A percentile compares a stretch with the other conserved stretches of the same genome.
Conservation (phyloP, 805 yeast genomes). For the Ogataea kodamae region DNA sequence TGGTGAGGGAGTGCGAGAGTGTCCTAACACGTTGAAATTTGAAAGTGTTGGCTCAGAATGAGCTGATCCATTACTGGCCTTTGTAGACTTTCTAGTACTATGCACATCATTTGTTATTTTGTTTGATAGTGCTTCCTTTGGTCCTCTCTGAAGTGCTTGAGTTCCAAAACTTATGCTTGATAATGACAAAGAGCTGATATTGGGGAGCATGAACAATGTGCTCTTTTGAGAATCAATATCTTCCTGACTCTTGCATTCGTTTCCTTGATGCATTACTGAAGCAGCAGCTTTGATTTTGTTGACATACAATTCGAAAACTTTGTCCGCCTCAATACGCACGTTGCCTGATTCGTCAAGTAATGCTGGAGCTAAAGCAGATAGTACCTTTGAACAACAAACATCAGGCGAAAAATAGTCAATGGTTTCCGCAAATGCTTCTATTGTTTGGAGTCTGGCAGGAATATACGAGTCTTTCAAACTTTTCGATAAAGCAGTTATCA, state of each 20-base stretch:
- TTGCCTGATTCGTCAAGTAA: slow-evolving; percentile 68
- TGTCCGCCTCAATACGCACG: slow-evolving; percentile 70
- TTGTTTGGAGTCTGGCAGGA: slow-evolving; percentile 71
- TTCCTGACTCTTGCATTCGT: slow-evolving; percentile 18
- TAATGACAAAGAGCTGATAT: no score
- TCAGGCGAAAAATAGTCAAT: slow-evolving; percentile 66
- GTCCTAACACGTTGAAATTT: no score
- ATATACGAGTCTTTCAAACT: slow-evolving; percentile 76
- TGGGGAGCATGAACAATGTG: no score
- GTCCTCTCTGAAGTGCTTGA: no score
- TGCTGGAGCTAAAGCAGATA: slow-evolving; percentile 83
- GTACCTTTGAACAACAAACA: slow-evolving; percentile 71
- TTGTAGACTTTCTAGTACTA: no score
- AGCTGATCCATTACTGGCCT: no score
- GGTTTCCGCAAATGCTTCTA: slow-evolving; percentile 66
- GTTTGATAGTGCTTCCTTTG: no score
- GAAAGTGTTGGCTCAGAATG: no score
- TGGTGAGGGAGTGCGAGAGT: no score
- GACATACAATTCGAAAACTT: slow-evolving; percentile 61
- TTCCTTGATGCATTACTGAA: slow-evolving; percentile 29
- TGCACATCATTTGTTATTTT: no score
- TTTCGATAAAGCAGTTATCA: slow-evolving; percentile 83
- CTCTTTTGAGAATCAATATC: no score
- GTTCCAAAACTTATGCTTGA: no score
- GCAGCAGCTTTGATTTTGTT: slow-evolving; percentile 49